A percentile compares a stretch with the other conserved stretches of the same genome.
phyloP scores from a whole-genome alignment of 2,329 filamentous ascomycete species.

The Lojkania enalia region DNA sequence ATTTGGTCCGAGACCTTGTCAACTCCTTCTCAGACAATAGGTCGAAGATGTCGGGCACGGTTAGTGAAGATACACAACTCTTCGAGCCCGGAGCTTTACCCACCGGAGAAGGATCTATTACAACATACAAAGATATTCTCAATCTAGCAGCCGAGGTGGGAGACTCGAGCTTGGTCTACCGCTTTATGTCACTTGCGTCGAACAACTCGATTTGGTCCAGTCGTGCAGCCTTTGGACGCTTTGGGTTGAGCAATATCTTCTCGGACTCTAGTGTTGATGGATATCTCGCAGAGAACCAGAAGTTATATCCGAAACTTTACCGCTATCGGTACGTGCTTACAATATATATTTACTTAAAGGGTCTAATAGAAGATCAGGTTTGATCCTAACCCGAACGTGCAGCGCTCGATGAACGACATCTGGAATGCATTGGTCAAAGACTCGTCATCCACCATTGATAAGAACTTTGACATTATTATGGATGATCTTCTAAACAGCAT shows the following conservation, averaged over 20 bases:
- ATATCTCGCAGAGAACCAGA: slow-evolving; percentile 78
- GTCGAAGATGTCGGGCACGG: slow-evolving; percentile 71
- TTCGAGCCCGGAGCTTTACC: slow-evolving; percentile 90
- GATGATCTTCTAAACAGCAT: slow-evolving; percentile 83
- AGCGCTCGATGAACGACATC: slow-evolving; percentile 94
- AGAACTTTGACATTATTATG: slow-evolving; percentile 87
- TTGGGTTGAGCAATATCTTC: slow-evolving; percentile 88
- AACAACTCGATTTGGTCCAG: slow-evolving; percentile 98
- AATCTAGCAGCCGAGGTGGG: slow-evolving; percentile 94
- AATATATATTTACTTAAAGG: not conserved
- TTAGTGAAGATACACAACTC: slow-evolving; percentile 87
- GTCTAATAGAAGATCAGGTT: slow-evolving; percentile 55
- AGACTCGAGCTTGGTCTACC: slow-evolving; percentile 94
- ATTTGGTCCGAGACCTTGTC: slow-evolving; percentile 85
- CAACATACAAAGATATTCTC: slow-evolving; percentile 97
- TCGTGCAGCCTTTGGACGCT: slow-evolving; percentile 92
- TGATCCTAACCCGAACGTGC: slow-evolving; percentile 91
- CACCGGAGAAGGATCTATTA: slow-evolving; percentile 87
- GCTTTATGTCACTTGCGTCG: slow-evolving; percentile 95
- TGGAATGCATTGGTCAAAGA: slow-evolving; percentile 97
- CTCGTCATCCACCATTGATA: slow-evolving; percentile 72
- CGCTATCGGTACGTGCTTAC: slow-evolving; percentile 65
- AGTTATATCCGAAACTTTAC: slow-evolving; percentile 92
- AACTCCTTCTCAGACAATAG: slow-evolving; percentile 80
- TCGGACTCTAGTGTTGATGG: slow-evolving; percentile 75